Evolutionary conservation across 1,284 basidiomycete genomes (phyloP).

Genomic region (Trichosporon faecale): DNA sequence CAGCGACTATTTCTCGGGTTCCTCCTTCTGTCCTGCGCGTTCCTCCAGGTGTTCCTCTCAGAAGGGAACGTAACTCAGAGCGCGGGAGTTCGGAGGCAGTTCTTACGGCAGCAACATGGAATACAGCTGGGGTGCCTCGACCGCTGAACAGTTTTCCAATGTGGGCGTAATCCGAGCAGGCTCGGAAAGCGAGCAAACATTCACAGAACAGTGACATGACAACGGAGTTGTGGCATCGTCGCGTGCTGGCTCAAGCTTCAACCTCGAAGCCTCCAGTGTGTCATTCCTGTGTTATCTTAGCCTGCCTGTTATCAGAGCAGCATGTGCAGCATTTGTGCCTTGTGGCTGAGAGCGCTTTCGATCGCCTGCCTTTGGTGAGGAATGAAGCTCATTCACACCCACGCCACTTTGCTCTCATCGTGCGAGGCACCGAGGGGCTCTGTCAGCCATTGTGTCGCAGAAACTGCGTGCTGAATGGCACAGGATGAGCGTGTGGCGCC

Average conservation of each 20-base stretch:
- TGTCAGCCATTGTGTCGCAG: neutral
- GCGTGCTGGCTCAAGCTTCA: neutral
- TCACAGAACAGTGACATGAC: neutral
- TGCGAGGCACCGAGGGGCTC: neutral
- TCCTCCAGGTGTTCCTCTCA: neutral
- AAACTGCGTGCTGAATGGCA: neutral
- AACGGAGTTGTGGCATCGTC: neutral
- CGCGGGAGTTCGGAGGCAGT: neutral
- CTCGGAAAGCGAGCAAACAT: neutral
- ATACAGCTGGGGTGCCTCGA: neutral
- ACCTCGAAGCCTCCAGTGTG: neutral
- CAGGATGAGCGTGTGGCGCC: neutral
- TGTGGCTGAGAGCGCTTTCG: neutral
- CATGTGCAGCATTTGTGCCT: neutral
- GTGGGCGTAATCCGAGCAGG: neutral
- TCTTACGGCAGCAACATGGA: neutral
- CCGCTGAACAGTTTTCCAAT: neutral
- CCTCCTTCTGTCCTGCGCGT: neutral
- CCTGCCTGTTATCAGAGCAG: neutral
- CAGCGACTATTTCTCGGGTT: neutral
- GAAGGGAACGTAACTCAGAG: neutral
- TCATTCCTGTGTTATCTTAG: neutral
- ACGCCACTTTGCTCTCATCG: neutral
- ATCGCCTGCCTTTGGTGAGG: neutral
- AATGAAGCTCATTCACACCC: neutral